Base-by-base conservation (phyloP, 257 asterid genomes). In the Asclepias syriaca region DNA sequence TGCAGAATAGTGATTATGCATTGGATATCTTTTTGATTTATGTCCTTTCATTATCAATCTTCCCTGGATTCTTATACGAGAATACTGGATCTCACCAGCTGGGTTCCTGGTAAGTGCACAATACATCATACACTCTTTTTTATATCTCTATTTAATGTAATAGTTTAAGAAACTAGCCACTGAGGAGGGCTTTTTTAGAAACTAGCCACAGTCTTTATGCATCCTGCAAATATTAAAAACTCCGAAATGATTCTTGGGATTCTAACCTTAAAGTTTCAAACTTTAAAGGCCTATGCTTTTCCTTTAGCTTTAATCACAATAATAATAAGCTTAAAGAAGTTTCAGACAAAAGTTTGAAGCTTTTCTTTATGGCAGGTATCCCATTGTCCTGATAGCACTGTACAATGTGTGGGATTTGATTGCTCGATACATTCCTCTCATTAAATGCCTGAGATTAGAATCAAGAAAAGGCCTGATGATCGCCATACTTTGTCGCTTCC, bases 61-160 rank as follows among this genome's bases (percentile, higher is more conserved):
- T 91, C 65, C 97, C 97, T 0, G 97, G 97, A 55, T 93, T 93
- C 80, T 85, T 91, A 73, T 91, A 83, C 10, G 96, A 93, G 69
- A 91, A 93, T 79, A 89, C 97, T 3, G 98, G 99, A 11, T 18
- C 65, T 5, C 99, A 91, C 84, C 75, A 79, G 19, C 78, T 93
- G 11, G 96, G 96, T n/a, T 83, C 93, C 58, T 93, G 98, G 98
- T 90, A 83, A 80, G 79, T 76, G n/a, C 51, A 48, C 49, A 19
- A 43, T 43, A 8, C 48, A 43, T n/a, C 48, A 8, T 16, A 12
- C 34, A 27, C 34, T n/a, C 9, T 45, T 45, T 11, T 69, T 12
- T 21, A 21, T 56, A 1, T 56, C 11, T 58, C 13, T 13, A 58
- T 22, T 11, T 58, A 22, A 13, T 27, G 18, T 5, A 29, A 11